A percentile compares a stretch with the other conserved stretches of the same genome.
Evolutionary conservation across 1,284 basidiomycete genomes (phyloP).

Genomic region (Trichosporon asahii): DNA sequence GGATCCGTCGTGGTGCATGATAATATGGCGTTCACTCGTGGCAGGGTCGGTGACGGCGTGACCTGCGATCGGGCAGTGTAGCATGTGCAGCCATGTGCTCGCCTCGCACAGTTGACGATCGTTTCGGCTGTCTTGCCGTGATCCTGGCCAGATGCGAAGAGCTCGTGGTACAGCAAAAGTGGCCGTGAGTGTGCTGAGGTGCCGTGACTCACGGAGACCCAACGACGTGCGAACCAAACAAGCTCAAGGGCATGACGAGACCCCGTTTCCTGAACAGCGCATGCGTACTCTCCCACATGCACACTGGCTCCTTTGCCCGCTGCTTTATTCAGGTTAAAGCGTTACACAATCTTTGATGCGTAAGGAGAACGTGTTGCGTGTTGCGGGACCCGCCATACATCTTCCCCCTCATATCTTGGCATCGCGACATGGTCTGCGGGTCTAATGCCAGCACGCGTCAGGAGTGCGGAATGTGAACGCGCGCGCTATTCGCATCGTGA

Average conservation of each 20-base stretch:
- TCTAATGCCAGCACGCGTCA: too few species aligned
- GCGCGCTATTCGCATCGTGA: background rate
- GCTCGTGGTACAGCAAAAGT: too few species aligned
- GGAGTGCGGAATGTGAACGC: background rate
- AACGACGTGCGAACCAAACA: background rate
- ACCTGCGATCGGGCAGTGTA: background rate
- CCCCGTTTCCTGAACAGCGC: background rate
- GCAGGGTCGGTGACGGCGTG: background rate
- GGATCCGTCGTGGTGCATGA: background rate
- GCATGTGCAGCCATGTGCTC: too few species aligned
- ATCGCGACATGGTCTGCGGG: too few species aligned
- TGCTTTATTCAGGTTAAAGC: background rate
- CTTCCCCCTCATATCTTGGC: background rate
- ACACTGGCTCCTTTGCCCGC: background rate
- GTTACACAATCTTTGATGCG: background rate
- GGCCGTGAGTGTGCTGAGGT: too few species aligned
- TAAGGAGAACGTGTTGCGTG: too few species aligned
- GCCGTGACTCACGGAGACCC: too few species aligned
- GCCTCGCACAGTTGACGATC: too few species aligned
- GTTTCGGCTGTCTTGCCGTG: too few species aligned
- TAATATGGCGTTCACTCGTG: background rate
- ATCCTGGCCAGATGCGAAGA: too few species aligned
- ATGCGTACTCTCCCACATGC: background rate
- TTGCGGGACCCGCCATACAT: background rate
- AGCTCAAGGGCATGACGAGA: background rate